Percentiles rank a stretch among this genome's conserved stretches.
These are phyloP conservation scores for Paraurostyla sp. DNA, from an alignment of 73 alveolate species.

Conservation along the genomic window DNA sequence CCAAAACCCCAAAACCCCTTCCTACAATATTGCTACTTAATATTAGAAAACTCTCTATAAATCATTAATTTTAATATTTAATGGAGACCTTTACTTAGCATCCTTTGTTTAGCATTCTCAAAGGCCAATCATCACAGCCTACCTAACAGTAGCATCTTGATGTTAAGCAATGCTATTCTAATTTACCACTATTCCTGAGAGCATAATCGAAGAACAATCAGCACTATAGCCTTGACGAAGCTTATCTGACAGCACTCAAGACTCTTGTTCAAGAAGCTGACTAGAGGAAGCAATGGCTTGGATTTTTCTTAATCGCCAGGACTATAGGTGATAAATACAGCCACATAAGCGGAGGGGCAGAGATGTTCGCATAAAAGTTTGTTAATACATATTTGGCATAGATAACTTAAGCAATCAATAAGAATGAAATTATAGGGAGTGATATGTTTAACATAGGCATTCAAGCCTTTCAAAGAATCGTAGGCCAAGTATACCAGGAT, in stretches of 20 bases:
- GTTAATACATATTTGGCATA: constrained; percentile 2
- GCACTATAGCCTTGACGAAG: constrained; percentile 6
- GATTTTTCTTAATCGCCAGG: constrained; percentile 7
- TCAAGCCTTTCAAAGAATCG: not conserved
- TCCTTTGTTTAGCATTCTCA: not conserved
- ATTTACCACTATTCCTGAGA: constrained; percentile 13
- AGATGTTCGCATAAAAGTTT: constrained; percentile 3
- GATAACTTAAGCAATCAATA: constrained; percentile 15
- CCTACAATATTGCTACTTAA: not conserved
- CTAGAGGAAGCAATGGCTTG: constrained; percentile 43
- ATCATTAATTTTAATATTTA: not conserved
- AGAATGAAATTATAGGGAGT: not conserved
- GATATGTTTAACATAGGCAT: constrained; percentile 6
- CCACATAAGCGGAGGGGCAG: not conserved
- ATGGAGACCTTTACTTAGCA: constrained; percentile 31
- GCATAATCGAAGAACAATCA: not conserved
- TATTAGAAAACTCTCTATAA: not conserved
- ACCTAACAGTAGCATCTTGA: not conserved
- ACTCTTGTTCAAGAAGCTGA: constrained; percentile 7
- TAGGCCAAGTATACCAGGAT: not conserved
- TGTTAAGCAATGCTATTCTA: constrained; percentile 7
- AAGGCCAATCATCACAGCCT: not conserved
- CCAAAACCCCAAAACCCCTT: constrained; percentile 57
- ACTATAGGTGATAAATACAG: not conserved
- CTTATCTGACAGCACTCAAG: not conserved